Evolutionary conservation across 1,284 basidiomycete species (phyloP).

Genomic region (Irpex rosettiformis): DNA sequence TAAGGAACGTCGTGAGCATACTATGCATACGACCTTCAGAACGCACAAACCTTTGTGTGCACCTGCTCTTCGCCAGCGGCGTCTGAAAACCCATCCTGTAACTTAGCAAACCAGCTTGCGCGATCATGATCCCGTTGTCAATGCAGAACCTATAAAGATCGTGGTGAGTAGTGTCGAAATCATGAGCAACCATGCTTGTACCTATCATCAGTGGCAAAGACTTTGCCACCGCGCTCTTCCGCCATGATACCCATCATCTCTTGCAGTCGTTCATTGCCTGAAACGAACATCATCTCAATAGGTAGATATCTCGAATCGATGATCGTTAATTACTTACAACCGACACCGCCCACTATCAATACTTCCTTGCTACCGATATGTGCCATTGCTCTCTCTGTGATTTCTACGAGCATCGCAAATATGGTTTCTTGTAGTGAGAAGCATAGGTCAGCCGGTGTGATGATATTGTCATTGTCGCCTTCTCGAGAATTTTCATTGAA

Average conservation of each 20-base stretch:
- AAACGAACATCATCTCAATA: not conserved
- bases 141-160: conserved; percentile 81
- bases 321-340: conserved; percentile 73
- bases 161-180: not conserved
- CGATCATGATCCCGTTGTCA: conserved; percentile 99
- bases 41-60: conserved; percentile 78
- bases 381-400: conserved; percentile 98
- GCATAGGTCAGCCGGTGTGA: conserved; percentile 93
- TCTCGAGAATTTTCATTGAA: conserved; percentile 34
- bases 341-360: conserved; percentile 96
- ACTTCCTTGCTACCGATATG: conserved; percentile 97
- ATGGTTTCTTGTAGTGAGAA: conserved; percentile 97
- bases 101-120: conserved; percentile 92
- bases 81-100: conserved; percentile 92
- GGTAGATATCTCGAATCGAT: not conserved
- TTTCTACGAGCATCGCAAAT: conserved; percentile 99
- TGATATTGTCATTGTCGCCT: conserved; percentile 60
- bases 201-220: conserved; percentile 98
- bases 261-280: conserved; percentile 90
- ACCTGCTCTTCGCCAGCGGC: conserved; percentile 74
- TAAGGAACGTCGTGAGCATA: conserved; percentile 28
- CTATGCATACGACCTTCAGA: not conserved
- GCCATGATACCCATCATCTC: conserved; percentile 99
- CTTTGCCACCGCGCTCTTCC: conserved; percentile 80
- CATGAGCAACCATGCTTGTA: conserved; percentile 32